phyloP scores from a whole-genome alignment of 2,329 filamentous ascomycete species.

The Didymella pinodella region DNA sequence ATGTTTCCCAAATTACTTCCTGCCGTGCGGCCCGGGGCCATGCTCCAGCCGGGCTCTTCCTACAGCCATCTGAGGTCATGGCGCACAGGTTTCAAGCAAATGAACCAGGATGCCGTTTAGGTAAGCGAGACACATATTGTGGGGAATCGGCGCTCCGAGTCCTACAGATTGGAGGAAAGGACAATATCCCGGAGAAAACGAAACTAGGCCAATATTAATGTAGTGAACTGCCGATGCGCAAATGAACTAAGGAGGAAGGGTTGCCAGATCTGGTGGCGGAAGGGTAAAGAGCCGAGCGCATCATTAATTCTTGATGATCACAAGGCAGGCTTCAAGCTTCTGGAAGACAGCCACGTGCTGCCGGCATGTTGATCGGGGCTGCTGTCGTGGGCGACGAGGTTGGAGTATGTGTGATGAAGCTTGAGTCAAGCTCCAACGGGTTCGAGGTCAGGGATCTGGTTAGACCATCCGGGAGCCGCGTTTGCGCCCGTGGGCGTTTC shows the following conservation, averaged over 20 bases:
- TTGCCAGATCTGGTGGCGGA: conserved; percentile 17
- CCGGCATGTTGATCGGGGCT: background rate
- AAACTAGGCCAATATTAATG: conserved; percentile 12
- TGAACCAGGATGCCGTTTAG: conserved; percentile 9
- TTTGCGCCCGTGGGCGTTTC: conserved; percentile 3
- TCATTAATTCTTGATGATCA: conserved; percentile 2
- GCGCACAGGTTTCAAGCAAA: conserved; percentile 17
- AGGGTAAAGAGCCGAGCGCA: conserved; percentile 6
- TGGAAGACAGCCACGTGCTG: background rate
- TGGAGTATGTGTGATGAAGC: conserved; percentile 7
- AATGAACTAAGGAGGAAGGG: conserved; percentile 13
- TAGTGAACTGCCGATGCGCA: conserved; percentile 8
- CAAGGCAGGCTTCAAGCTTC: conserved; percentile 4
- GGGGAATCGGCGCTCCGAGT: conserved; percentile 7
- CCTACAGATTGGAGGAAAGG: conserved; percentile 21
- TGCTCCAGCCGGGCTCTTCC: conserved; percentile 4
- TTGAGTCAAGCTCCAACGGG: background rate
- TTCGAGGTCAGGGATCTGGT: background rate
- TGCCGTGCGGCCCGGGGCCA: conserved; percentile 4
- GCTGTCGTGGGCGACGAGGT: conserved; percentile 9
- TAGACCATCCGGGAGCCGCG: conserved; percentile 3
- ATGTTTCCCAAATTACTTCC: background rate
- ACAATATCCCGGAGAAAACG: conserved; percentile 9
- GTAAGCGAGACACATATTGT: conserved; percentile 8
- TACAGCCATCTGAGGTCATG: conserved; percentile 3